These are phyloP conservation scores for Lactarius sanguifluus DNA, from an alignment of 768 basidiomycete species.

Conservation along the genomic window DNA sequence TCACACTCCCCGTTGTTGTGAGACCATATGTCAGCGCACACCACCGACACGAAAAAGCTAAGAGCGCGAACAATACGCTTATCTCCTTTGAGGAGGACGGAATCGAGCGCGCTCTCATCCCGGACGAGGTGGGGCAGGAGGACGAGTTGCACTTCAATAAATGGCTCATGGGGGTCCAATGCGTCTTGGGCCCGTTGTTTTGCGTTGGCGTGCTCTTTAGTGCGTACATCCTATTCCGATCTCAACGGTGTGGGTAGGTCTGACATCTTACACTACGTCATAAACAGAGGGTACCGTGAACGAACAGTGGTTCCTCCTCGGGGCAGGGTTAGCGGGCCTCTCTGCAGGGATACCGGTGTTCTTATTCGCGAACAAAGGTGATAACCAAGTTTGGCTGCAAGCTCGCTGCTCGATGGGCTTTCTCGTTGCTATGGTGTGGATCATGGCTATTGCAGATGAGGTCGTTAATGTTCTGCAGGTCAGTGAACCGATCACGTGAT, in stretches of 20 bases:
- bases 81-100: conserved; percentile 78
- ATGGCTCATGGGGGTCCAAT: conserved; percentile 85
- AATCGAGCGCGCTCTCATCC: conserved; percentile 63
- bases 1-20: conserved; percentile 90
- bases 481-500: conserved; percentile 1
- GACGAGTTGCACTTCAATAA: conserved; percentile 70
- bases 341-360: conserved; percentile 55
- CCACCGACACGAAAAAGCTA: conserved; percentile 43
- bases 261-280: conserved; percentile 13
- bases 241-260: not conserved
- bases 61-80: conserved; percentile 46
- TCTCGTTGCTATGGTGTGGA: conserved; percentile 89
- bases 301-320: conserved; percentile 53
- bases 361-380: conserved; percentile 58
- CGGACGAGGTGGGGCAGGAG: conserved; percentile 71
- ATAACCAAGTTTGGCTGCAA: conserved; percentile 56
- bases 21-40: conserved; percentile 46
- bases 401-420: conserved; percentile 90
- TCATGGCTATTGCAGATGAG: conserved; percentile 97
- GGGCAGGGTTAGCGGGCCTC: conserved; percentile 54
- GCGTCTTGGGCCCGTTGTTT: conserved; percentile 78
- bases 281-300: conserved; percentile 47
- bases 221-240: conserved; percentile 41
- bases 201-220: conserved; percentile 74
- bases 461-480: conserved; percentile 90